Evolutionary conservation across 2,329 filamentous ascomycete species (phyloP).

Genomic region (Curvularia sp.): DNA sequence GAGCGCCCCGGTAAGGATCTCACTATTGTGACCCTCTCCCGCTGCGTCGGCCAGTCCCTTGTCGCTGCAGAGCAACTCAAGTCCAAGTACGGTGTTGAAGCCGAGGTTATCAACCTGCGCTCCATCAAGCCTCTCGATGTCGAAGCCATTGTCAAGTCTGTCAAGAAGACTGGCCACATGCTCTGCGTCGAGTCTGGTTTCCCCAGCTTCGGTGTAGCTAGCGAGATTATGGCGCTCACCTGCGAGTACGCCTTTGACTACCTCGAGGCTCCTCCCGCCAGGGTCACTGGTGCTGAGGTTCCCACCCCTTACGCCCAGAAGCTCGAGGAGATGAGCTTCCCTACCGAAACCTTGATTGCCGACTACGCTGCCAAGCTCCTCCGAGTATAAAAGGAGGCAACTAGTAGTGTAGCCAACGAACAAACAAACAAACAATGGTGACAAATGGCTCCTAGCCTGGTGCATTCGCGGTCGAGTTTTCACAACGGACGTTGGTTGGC

Average conservation of each 20-base stretch:
- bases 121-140: constrained; percentile 97
- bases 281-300: constrained; percentile 95
- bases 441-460: neutral
- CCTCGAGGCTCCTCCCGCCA: constrained; percentile 89
- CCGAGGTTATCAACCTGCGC: constrained; percentile 96
- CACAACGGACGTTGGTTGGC: neutral
- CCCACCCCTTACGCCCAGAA: constrained; percentile 94
- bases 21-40: constrained; percentile 92
- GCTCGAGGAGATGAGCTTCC: constrained; percentile 95
- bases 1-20: constrained; percentile 95
- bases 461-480: neutral
- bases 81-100: constrained; percentile 94
- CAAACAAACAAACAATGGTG: neutral
- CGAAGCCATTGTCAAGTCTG: constrained; percentile 91
- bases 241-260: constrained; percentile 99
- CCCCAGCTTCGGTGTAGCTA: constrained; percentile 89
- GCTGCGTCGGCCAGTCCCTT: constrained; percentile 92
- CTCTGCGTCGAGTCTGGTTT: constrained; percentile 94
- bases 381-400: constrained; percentile 64
- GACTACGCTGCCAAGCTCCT: constrained; percentile 89
- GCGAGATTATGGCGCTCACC: constrained; percentile 90
- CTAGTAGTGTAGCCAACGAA: too few species aligned
- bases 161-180: constrained; percentile 97
- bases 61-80: constrained; percentile 89
- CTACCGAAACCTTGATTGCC: constrained; percentile 85